Percentiles rank a stretch among this genome's conserved stretches.
Evolutionary conservation across 331 rosid species (phyloP).

Genomic region (Stylosanthes scabra): DNA sequence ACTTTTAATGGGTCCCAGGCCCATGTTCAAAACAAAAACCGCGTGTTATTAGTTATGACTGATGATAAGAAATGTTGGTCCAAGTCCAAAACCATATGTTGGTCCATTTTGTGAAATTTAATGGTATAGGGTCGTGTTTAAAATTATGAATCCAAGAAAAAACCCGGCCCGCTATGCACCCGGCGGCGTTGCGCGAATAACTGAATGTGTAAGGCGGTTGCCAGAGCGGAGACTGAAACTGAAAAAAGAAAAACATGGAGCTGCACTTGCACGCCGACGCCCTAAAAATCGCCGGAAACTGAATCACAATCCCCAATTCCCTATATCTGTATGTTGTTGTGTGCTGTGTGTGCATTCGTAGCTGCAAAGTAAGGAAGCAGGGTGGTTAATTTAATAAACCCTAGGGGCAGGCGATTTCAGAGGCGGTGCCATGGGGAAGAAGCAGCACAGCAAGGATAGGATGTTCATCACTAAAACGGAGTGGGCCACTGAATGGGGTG

Average conservation of each 20-base stretch:
- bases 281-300: constrained; percentile 15
- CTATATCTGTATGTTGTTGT: neutral
- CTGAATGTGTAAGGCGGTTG: constrained; percentile 8
- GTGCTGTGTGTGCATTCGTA: neutral
- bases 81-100: too few relatives aligned
- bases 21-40: too few relatives aligned
- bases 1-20: too few relatives aligned
- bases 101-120: too few relatives aligned
- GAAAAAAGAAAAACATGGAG: neutral
- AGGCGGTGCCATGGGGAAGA: constrained; percentile 77
- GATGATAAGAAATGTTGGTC: neutral
- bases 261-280: neutral
- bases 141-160: neutral
- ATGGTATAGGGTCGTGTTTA: too few relatives aligned
- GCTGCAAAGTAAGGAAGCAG: neutral
- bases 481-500: constrained; percentile 99
- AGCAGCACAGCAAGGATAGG: constrained; percentile 97
- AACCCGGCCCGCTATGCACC: constrained; percentile 18
- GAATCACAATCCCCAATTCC: constrained; percentile 19
- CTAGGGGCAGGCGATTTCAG: constrained; percentile 13
- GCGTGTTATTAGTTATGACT: too few relatives aligned
- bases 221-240: constrained; percentile 4
- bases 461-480: constrained; percentile 88
- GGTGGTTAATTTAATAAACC: constrained; percentile 28
- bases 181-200: constrained; percentile 31